phyloP scores from a whole-genome alignment of 2,329 filamentous ascomycete species.

The Passalora sequoiae region DNA sequence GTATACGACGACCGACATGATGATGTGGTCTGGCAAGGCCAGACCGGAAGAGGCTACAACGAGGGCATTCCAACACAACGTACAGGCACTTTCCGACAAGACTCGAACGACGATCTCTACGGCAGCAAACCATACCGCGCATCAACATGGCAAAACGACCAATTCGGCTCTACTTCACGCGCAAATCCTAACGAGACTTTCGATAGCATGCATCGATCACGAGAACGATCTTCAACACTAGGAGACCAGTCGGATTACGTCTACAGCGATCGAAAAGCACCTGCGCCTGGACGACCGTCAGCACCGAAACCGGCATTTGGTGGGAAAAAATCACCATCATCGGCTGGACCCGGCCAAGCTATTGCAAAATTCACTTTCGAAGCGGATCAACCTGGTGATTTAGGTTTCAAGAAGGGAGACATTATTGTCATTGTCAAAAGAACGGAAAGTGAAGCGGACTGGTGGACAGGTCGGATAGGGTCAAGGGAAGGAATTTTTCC shows the following conservation, averaged over 20 bases:
- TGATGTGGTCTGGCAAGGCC: constrained; percentile 76
- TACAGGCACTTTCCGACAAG: constrained; percentile 37
- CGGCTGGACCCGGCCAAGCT: constrained; percentile 25
- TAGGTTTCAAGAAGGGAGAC: constrained; percentile 96
- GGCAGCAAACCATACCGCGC: constrained; percentile 57
- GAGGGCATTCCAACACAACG: constrained; percentile 56
- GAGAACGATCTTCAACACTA: constrained; percentile 35
- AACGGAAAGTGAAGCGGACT: constrained; percentile 89
- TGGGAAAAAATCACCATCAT: constrained; percentile 35
- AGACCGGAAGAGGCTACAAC: constrained; percentile 64
- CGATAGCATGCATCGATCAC: constrained; percentile 35
- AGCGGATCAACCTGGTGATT: constrained; percentile 82
- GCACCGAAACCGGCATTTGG: constrained; percentile 86
- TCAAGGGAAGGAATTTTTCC: constrained; percentile 82
- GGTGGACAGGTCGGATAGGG: constrained; percentile 94
- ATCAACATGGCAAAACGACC: constrained; percentile 67
- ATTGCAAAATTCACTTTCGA: constrained; percentile 81
- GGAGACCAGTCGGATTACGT: constrained; percentile 47
- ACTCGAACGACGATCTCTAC: constrained; percentile 43
- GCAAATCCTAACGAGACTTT: constrained; percentile 49
- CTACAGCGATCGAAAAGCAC: constrained; percentile 48
- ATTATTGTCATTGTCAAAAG: constrained; percentile 91
- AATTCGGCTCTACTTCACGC: constrained; percentile 59
- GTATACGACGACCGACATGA: constrained; percentile 81
- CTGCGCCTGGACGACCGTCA: constrained; percentile 69